Evolutionary conservation across 176 grass and related monocot species (phyloP).

Genomic region (Ananas comosus): DNA sequence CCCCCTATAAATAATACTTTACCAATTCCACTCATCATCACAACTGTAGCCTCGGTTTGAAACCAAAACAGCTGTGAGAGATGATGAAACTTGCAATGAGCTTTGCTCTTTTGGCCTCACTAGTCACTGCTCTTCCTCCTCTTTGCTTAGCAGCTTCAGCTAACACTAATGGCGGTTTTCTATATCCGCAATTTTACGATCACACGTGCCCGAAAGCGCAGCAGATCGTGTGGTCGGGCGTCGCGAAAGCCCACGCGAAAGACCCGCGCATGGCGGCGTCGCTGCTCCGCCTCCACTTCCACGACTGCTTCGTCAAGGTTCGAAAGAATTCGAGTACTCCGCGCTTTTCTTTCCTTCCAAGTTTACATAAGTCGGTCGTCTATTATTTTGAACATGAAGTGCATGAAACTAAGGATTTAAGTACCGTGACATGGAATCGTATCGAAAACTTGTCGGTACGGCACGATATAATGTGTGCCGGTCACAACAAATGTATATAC

Average conservation of each 20-base stretch:
- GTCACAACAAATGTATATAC: too few relatives aligned
- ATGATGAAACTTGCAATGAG: not conserved
- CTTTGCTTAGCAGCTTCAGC: not conserved
- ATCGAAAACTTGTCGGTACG: too few relatives aligned
- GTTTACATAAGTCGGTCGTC: not conserved
- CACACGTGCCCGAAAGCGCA: constrained; percentile 64
- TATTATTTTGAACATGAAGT: not conserved
- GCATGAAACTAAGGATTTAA: too few relatives aligned
- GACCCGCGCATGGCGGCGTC: constrained; percentile 88
- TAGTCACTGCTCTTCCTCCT: not conserved
- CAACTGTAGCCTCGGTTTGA: too few relatives aligned
- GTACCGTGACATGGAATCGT: too few relatives aligned
- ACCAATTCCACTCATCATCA: too few relatives aligned
- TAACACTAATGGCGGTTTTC: constrained; percentile 8
- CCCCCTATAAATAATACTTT: too few relatives aligned
- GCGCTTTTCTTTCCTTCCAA: not conserved
- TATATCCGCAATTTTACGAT: constrained; percentile 70
- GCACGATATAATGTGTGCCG: too few relatives aligned
- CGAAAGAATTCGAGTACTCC: not conserved
- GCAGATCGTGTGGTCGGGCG: constrained; percentile 39
- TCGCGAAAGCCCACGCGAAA: constrained; percentile 53
- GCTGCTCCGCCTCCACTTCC: constrained; percentile 77
- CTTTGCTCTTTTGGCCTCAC: not conserved
- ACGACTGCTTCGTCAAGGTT: constrained; percentile 88
- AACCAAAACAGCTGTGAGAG: not conserved